Evolutionary conservation across 768 basidiomycete genomes (phyloP), one percentile per base, ranked within the genome.

Genomic region (Neoboletus subvelutipes): DNA sequence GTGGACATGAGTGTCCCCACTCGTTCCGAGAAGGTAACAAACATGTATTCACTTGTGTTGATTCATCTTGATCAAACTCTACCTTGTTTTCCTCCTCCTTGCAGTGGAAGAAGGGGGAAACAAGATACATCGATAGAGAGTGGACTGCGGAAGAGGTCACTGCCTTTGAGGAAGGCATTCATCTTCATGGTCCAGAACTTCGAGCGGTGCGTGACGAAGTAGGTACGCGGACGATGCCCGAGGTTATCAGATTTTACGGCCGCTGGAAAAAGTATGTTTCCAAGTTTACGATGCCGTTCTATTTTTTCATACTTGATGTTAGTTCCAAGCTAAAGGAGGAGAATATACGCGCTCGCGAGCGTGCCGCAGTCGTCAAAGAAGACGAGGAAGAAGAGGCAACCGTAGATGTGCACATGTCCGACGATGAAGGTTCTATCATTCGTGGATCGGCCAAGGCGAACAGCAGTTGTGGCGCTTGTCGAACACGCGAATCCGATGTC

Each of bases 241-340:
- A 94, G 65, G 83, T 92, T 7, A 91, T 94, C 29, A 83, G 90
- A 18, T 92, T 86, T 72, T 94, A 90, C 63, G 88, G 85, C 4
- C 86, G 83, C 58, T 94, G 92, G 92, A 94, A 94, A 77, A 90
- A 82, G 92, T 91, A 64, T 39, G 73, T 61, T 20, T 54, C 15
- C 7, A 20, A 45, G 58, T 26, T 45, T 54, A 28, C 24, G 26
- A 45, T 59, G 50, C 43, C 28, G 20, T 56, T 43, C 52, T 46
- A 17, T 55, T 52, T 52, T 60, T 56, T 54, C 59, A 67, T 31
- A 7, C 20, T 50, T 9, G 47, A 41, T 55, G 22, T 43, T 62
- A 92, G 90, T 65, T 71, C 75, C 50, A 87, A 82, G 67, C 78
- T 92, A 18, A 81, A 84, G 33, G 88, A 90, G 69, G 87, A 88